Evolutionary conservation across 257 asterid genomes (phyloP).

Genomic region (Nicotiana knightiana): DNA sequence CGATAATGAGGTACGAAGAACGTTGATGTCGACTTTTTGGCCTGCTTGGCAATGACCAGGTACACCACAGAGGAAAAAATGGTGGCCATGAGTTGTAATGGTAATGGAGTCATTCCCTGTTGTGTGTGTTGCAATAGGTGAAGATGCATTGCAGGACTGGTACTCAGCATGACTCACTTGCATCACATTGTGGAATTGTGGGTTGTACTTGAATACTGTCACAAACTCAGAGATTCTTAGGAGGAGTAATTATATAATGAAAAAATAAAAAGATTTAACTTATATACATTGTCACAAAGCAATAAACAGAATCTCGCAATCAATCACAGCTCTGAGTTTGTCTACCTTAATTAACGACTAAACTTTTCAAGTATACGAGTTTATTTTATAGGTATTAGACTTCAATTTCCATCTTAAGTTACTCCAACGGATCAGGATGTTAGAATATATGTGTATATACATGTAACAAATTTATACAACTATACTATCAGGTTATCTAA

Average conservation of each 20-base stretch:
- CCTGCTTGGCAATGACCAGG: constrained; percentile 91
- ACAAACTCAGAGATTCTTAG: background rate
- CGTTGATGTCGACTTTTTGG: constrained; percentile 75
- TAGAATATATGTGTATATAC: no score
- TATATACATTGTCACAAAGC: background rate
- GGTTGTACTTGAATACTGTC: constrained; percentile 60
- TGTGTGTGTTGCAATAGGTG: constrained; percentile 68
- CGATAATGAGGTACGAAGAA: constrained; percentile 24
- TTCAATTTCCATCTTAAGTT: no score
- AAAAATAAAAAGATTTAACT: no score
- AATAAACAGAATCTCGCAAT: background rate
- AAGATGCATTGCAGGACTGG: constrained; percentile 58
- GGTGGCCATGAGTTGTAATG: constrained; percentile 56
- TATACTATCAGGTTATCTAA: no score
- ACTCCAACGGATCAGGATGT: no score
- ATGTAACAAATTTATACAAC: no score
- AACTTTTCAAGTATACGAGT: no score
- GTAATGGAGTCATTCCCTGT: constrained; percentile 78
- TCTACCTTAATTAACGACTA: no score
- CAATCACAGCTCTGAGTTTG: no score
- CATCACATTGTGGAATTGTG: constrained; percentile 86
- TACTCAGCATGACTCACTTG: constrained; percentile 60
- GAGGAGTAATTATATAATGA: no score
- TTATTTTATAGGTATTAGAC: no score
- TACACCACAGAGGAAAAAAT: constrained; percentile 67